Evolutionary conservation across 345 rosid genomes (phyloP), one percentile per base, ranked within the genome.

Genomic region (Adansonia digitata): DNA sequence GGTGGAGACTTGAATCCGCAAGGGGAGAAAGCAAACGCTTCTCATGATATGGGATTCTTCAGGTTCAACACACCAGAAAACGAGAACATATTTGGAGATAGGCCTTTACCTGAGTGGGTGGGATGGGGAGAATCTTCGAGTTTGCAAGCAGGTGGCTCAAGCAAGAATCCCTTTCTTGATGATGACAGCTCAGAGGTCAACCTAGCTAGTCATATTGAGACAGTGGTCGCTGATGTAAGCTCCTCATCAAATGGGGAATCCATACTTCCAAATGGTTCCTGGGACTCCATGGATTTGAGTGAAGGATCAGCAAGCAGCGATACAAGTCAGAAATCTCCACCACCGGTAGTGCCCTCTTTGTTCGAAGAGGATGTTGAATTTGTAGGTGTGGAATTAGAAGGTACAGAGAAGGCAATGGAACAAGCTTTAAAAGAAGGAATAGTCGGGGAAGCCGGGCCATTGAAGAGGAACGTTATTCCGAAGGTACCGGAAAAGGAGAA

Each of bases 291-390:
- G 77, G 84, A 78, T 29, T 81, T 81, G n/a, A 77, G 81, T 70
- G 88, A 84, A 53, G 85, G 83, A 65, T 79, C 85, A 24, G 79
- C 14, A 20, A 77, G 84, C 78, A 82, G 84, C 7, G 83, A 78
- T 22, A 35, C 75, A 53, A 74, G 83, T 72, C 78, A 80, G 69
- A 84, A 70, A 80, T 83, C 94, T 52, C 70, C 85, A 7, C 73
- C 83, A 12, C 56, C 87, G 2, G 82, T n/a, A n/a, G n/a, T 80
- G 11, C 87, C 88, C 11, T 88, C 94, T 52, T 76, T 95, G 75
- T 95, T 95, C 20, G 99, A 95, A 77, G 98, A 93, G 83, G 99
- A 95, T 76, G 97, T 93, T 64, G 99, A 95, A 79, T 93, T 91
- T 78, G 97, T 93, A 8, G 99, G 99, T 2, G 93, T 91, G 72